These are phyloP conservation scores for Penicillium crustosum DNA, from an alignment of 2,329 filamentous ascomycete genomes.

Conservation along the genomic window DNA sequence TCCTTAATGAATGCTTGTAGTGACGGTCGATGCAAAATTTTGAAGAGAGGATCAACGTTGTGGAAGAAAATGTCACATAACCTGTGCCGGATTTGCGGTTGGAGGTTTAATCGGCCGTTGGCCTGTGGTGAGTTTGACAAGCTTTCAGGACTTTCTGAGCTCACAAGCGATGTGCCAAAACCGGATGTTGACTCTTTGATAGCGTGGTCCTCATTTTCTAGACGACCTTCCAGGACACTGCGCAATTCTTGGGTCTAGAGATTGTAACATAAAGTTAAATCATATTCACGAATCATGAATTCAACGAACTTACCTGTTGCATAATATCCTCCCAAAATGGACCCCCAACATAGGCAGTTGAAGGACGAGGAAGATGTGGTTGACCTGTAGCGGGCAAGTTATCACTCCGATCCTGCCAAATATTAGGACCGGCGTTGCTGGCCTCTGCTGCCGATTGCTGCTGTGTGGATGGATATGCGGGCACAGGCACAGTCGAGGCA, in stretches of 20 bases:
- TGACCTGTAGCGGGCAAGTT: neutral
- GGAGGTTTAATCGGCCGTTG: conserved; percentile 6
- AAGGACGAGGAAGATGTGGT: conserved; percentile 15
- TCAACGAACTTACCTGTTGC: conserved; percentile 23
- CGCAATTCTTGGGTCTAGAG: conserved; percentile 23
- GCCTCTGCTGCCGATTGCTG: neutral
- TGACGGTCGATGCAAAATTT: conserved; percentile 33
- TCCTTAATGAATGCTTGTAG: conserved; percentile 28
- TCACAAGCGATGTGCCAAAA: conserved; percentile 15
- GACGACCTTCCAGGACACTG: conserved; percentile 21
- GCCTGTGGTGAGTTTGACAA: conserved; percentile 11
- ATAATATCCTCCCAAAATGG: conserved; percentile 31
- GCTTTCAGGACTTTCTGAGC: conserved; percentile 21
- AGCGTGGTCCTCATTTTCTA: conserved; percentile 17
- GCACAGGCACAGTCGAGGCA: neutral
- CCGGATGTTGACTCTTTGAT: conserved; percentile 3
- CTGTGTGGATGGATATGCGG: neutral
- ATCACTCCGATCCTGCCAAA: conserved; percentile 6
- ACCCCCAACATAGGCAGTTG: conserved; percentile 21
- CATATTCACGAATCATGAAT: no score
- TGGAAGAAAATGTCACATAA: conserved; percentile 29
- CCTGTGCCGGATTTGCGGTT: conserved; percentile 15
- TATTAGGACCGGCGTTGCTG: conserved; percentile 9
- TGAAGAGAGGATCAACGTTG: conserved; percentile 35
- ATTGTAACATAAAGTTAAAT: neutral